Evolutionary conservation across 2,329 filamentous ascomycete genomes (phyloP), one percentile per base, ranked within the genome.

Genomic region (Cytospora schulzeri): DNA sequence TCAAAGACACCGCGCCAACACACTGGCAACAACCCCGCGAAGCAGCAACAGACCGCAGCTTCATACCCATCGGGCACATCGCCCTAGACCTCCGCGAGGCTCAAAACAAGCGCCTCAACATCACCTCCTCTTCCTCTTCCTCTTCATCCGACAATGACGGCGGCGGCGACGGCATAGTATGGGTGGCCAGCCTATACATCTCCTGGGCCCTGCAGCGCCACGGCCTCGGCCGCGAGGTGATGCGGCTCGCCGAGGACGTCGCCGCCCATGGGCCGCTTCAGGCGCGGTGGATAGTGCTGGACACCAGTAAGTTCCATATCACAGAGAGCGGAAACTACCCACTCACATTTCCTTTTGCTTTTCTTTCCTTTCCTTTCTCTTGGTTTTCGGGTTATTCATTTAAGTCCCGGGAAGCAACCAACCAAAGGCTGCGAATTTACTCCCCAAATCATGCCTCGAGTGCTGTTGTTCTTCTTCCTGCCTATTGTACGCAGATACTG

Each of bases 131-230:
- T n/a, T n/a, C n/a, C n/a, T n/a, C n/a, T n/a, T n/a, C n/a, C n/a
- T n/a, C n/a, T n/a, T n/a, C n/a, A n/a, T n/a, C n/a, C n/a, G n/a
- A n/a, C n/a, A n/a, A n/a, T 12, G 33, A 11, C 33, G 33, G 2
- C 33, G 57, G 3, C 33, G 57, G 66, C 14, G 65, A 69, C 17
- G 33, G 57, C 0, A 59, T 62, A 17, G 70, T 76, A 38, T 80
- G 78, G 77, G 69, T 79, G 33, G 76, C 77, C 58, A 74, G 73
- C 8, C 73, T 80, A 22, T 81, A 77, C 69, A 73, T 81, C 62
- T 80, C 78, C 48, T 73, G 72, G 68, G 5, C 28, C 1, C 63
- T 66, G 0, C 63, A 66, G 52, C 24, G 58, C 19, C 29, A 26
- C 28, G 66, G 66, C 14, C 22, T 67, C 59, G 63, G 66, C 15